Percentiles rank a stretch among this genome's conserved stretches.
phyloP scores from a whole-genome alignment of 768 basidiomycete genomes.

The Termitomyces sp. region DNA sequence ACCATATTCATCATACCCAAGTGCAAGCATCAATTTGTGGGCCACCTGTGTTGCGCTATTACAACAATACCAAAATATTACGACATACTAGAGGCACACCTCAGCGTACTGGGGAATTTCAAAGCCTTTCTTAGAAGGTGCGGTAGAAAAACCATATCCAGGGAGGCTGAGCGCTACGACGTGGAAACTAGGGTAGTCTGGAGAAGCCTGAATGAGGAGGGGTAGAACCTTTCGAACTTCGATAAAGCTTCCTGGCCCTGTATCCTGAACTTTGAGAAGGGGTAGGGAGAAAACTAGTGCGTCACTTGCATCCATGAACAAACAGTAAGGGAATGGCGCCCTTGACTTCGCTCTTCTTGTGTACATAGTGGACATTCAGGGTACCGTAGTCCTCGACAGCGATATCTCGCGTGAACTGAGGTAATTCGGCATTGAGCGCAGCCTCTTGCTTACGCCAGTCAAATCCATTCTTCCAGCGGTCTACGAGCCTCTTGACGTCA shows the following conservation, averaged over 20 bases:
- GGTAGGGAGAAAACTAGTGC: background rate
- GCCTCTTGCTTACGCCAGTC: conserved; percentile 55
- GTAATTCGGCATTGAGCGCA: conserved; percentile 43
- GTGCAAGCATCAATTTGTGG: conserved; percentile 42
- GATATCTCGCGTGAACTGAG: conserved; percentile 51
- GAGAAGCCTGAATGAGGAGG: conserved; percentile 35
- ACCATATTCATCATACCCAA: conserved; percentile 46
- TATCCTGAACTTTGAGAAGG: background rate
- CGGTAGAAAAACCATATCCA: conserved; percentile 58
- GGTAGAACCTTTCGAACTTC: conserved; percentile 57
- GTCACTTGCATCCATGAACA: conserved; percentile 46
- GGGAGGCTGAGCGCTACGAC: conserved; percentile 57
- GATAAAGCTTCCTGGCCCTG: conserved; percentile 59
- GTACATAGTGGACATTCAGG: conserved; percentile 51
- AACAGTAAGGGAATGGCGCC: conserved; percentile 40
- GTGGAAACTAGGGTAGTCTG: conserved; percentile 53
- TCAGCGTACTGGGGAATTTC: conserved; percentile 45
- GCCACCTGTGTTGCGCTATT: conserved; percentile 26
- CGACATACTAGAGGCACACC: conserved; percentile 20
- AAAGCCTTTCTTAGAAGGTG: conserved; percentile 48
- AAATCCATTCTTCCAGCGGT: conserved; percentile 43
- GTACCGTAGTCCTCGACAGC: conserved; percentile 39
- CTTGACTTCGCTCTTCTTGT: conserved; percentile 37
- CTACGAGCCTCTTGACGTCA: conserved; percentile 40
- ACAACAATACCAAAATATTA: background rate